Base-by-base conservation (phyloP, 2,329 filamentous ascomycete genomes). In the Hirsutella thompsonii region DNA sequence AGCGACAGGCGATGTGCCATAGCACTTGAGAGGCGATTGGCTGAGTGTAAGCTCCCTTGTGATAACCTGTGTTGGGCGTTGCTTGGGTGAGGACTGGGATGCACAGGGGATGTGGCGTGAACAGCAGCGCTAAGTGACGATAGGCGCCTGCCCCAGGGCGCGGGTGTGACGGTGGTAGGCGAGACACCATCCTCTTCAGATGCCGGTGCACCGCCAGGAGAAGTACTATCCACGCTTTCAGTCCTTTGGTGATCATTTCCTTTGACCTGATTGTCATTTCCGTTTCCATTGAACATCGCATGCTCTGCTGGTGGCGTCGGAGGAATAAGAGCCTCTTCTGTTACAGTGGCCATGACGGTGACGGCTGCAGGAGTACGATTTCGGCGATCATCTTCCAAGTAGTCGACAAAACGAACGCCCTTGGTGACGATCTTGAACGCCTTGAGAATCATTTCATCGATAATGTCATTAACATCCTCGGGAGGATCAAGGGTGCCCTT, bases 401-500 rank as follows among this genome's bases (percentile, higher is more conserved):
- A 72, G 51, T 98, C 92, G 34, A 94, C 71, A 54, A 98, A 96
- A 36, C 82, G 75, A 20, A 95, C 87, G 13, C 85, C 88, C 52
- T 90, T 81, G 37, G 81, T 90, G n/a, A 94, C 84, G 40, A 96
- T 88, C 55, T 84, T 88, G 67, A 94, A 96, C 0, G 89, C 89
- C 59, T 89, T 92, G 40, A 94, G 66, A 20, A 96, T 83, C 76
- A 96, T 87, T 57, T 94, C 85, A 54, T 96, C 90, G 43, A 95
- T 76, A 43, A 90, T 76, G 51, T 83, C 77, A 52, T 86, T 86
- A 11, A 83, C 68, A 36, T 77, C 70, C 23, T 81, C 72, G 0
- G 63, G 57, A 0, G 70, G 65, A 13, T 64, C 60, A 0, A 63
- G 49, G 34, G 61, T 49, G 4, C 68, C 68, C 44, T 66, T 70